These are phyloP conservation scores for Odontarrhena argentea DNA, from an alignment of 345 rosid genomes.

Conservation along the genomic window DNA sequence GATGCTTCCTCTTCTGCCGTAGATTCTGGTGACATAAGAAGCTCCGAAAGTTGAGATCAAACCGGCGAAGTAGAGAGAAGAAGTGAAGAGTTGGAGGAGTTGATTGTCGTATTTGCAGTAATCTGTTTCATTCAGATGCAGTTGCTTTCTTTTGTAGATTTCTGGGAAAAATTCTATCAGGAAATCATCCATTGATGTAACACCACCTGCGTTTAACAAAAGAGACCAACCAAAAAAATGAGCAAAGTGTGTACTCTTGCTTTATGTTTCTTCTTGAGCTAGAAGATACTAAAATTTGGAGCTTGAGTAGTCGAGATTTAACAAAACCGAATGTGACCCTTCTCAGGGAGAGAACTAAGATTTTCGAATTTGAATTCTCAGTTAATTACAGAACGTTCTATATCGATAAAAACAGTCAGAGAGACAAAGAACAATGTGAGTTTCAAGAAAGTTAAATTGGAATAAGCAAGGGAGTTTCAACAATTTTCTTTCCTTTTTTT, in stretches of 20 bases:
- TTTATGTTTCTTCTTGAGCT: conserved; percentile 6
- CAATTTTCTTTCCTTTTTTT: too few species aligned
- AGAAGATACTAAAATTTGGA: background rate
- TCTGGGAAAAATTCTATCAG: conserved; percentile 71
- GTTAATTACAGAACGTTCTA: background rate
- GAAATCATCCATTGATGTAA: conserved; percentile 98
- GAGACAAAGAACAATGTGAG: too few species aligned
- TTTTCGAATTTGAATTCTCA: background rate
- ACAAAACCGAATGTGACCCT: background rate
- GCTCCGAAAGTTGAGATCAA: conserved; percentile 81
- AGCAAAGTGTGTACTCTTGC: background rate
- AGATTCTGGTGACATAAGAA: conserved; percentile 62
- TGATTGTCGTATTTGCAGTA: conserved; percentile 92
- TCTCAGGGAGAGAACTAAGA: background rate
- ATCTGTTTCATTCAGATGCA: conserved; percentile 71
- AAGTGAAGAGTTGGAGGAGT: conserved; percentile 79
- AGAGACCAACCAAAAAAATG: background rate
- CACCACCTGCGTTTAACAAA: conserved; percentile 63
- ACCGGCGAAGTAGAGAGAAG: conserved; percentile 84
- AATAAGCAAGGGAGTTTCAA: too few species aligned
- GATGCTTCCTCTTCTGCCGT: conserved; percentile 75
- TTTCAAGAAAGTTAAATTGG: too few species aligned
- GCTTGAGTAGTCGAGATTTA: background rate
- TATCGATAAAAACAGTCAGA: background rate
- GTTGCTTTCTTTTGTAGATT: conserved; percentile 70